Base-by-base conservation (phyloP, 768 basidiomycete genomes). In the Sarcomyxa edulis region DNA sequence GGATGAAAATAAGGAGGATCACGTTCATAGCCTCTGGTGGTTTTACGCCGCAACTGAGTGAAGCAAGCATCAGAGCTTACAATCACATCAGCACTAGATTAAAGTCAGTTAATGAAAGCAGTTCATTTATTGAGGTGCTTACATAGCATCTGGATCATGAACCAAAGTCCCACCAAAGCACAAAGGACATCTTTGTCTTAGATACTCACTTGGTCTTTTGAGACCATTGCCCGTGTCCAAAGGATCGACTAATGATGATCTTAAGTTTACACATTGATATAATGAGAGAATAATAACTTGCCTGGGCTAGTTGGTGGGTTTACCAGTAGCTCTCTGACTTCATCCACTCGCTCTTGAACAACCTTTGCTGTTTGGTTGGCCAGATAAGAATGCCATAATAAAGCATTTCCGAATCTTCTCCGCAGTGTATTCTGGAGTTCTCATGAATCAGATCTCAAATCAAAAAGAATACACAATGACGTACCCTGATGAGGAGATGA, bases 41-140 rank as follows among this genome's bases (percentile, higher is more conserved):
- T 21, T 36, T 18, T 36, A 22, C 48, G 37, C 2, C 47, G 49
- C 37, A 63, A 62, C 37, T 66, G 62, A 18, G 50, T 59, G 32
- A 66, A 63, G 43, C 56, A 59, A 1, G 51, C 55, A 45, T 65
- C 62, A 9, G 57, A n/a, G 32, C 57, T 61, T 3, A 61, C 53
- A 23, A 60, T 46, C 7, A 50, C 37, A 46, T 61, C 55, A 27
- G 42, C 36, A 9, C 54, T 55, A 24, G 32, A 32, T 2, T 8
- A 21, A 16, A 39, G 18, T 18, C 14, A 16, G 29, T 20, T 18
- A 20, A 30, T 21, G 12, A n/a, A 14, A 18, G 14, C 23, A 26
- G 25, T n/a, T 8, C 10, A 24, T 12, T 5, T 31, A 39, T 21
- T 10, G 22, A 27, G 14, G 18, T 11, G 21, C n/a, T 6, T 18